Evolutionary conservation across 306 rosid species (phyloP).

Genomic region (Prunus mira): DNA sequence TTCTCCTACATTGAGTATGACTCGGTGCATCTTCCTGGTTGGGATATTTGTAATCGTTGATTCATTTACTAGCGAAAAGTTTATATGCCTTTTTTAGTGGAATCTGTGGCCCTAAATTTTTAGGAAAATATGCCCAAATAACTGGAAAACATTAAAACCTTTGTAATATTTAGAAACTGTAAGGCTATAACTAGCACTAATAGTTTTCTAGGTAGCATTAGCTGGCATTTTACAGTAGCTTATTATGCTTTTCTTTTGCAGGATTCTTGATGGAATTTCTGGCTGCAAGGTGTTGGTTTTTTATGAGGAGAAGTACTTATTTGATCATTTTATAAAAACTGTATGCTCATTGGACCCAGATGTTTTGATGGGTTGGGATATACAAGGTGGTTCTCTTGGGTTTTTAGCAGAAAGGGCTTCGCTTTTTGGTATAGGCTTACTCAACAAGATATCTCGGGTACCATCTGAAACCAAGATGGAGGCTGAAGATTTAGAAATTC

Average conservation of each 20-base stretch:
- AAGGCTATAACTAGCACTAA: not conserved
- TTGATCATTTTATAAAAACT: constrained; percentile 62
- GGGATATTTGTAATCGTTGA: not conserved
- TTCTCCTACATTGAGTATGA: constrained; percentile 5
- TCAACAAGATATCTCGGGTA: constrained; percentile 72
- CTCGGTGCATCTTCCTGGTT: not conserved
- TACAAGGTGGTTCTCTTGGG: constrained; percentile 92
- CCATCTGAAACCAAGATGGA: constrained; percentile 55
- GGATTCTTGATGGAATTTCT: constrained; percentile 65
- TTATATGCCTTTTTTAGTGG: not conserved
- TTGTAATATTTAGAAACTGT: not conserved
- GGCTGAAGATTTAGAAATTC: constrained; percentile 38
- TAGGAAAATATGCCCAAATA: not conserved
- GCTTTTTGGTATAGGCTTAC: constrained; percentile 67
- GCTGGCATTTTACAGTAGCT: not conserved
- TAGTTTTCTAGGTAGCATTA: not conserved
- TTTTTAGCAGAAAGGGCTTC: constrained; percentile 92
- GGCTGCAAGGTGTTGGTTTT: constrained; percentile 58
- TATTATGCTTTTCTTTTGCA: constrained; percentile 35
- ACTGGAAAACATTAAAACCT: not conserved
- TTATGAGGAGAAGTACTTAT: constrained; percentile 58
- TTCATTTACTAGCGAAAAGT: not conserved
- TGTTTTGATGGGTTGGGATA: constrained; percentile 90
- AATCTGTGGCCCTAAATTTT: not conserved
- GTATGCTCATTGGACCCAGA: constrained; percentile 72